Conservation (phyloP, 176 grass and related monocot species). For the Eragrostis nindensis region DNA sequence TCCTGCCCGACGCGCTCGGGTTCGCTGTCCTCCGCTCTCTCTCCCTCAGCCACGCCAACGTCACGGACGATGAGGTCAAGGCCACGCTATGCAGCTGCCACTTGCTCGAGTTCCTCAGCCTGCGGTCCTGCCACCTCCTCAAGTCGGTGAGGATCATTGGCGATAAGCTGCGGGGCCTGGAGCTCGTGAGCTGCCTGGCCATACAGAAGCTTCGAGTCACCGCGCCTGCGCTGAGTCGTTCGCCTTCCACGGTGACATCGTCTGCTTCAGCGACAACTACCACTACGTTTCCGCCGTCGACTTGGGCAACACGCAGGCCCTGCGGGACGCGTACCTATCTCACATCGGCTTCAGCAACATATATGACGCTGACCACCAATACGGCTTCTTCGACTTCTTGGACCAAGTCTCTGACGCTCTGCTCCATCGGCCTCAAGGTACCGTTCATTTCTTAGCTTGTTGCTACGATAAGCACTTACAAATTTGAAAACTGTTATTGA, state of each 20-base stretch:
- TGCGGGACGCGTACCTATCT: slow-evolving; percentile 47
- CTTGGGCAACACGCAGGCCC: slow-evolving; percentile 11
- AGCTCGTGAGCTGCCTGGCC: slow-evolving; percentile 34
- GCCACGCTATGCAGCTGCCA: slow-evolving; percentile 34
- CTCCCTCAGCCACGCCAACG: slow-evolving; percentile 36
- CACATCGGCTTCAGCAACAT: neutral
- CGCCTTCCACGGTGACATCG: slow-evolving; percentile 32
- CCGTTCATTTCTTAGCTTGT: no score
- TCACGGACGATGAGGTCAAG: slow-evolving; percentile 37
- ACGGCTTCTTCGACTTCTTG: neutral
- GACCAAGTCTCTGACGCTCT: slow-evolving; percentile 31
- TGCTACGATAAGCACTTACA: no score
- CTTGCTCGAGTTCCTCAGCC: slow-evolving; percentile 51
- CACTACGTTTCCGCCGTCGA: neutral
- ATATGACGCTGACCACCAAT: neutral
- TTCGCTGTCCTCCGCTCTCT: slow-evolving; percentile 40
- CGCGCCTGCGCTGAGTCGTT: slow-evolving; percentile 49
- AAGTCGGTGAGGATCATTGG: slow-evolving; percentile 18
- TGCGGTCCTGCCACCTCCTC: slow-evolving; percentile 39
- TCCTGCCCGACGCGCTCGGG: neutral
- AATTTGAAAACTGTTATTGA: no score
- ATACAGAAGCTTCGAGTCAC: slow-evolving; percentile 23
- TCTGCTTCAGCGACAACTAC: neutral
- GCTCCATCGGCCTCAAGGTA: slow-evolving; percentile 46
- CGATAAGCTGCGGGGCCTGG: slow-evolving; percentile 40